Evolutionary conservation across 2,329 filamentous ascomycete genomes (phyloP), one percentile per base, ranked within the genome.

Genomic region (Ophiocordyceps unilateralis): DNA sequence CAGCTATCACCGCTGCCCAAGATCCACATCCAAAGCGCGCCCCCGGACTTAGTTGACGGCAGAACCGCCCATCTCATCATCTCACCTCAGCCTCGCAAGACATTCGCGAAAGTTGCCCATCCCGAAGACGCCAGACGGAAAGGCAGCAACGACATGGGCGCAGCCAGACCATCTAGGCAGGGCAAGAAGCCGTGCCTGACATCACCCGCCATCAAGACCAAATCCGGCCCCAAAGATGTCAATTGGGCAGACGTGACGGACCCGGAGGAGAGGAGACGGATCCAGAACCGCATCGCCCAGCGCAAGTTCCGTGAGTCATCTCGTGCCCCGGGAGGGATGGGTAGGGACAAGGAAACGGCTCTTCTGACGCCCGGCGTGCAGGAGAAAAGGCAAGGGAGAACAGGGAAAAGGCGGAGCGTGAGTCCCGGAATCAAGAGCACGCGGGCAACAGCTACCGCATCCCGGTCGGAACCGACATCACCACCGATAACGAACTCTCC

Each of bases 221-320:
- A 65, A 48, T 56, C 64, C 5, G 62, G 52, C 26, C 41, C 57
- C 20, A 70, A 68, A 48, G 63, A 63, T 3, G 70, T 81, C 48
- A 75, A 84, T 60, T 87, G 82, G 82, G 68, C 72, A 23, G 71
- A 78, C 0, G 69, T 86, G 38, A 73, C 72, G 7, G 80, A 86
- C 50, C 78, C 79, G 0, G 76, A 77, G 46, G 78, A 84, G 61
- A 70, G 82, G 54, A 68, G 82, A 48, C 77, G 80, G 46, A 81
- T 86, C 41, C 82, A 87, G 57, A 87, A 87, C 56, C 73, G 80
- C 43, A 72, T 85, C 47, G 81, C 81, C 2, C 82, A 86, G 53
- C 70, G 81, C 50, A 84, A 84, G 52, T 86, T 84, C 51, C 71
- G 82, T 86, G 69, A 54, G 78, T 52, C 14, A 5, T 17, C 37